These are phyloP conservation scores for Suhomyces bribrorum DNA, from an alignment of 1,139 yeast genomes.

Conservation along the genomic window DNA sequence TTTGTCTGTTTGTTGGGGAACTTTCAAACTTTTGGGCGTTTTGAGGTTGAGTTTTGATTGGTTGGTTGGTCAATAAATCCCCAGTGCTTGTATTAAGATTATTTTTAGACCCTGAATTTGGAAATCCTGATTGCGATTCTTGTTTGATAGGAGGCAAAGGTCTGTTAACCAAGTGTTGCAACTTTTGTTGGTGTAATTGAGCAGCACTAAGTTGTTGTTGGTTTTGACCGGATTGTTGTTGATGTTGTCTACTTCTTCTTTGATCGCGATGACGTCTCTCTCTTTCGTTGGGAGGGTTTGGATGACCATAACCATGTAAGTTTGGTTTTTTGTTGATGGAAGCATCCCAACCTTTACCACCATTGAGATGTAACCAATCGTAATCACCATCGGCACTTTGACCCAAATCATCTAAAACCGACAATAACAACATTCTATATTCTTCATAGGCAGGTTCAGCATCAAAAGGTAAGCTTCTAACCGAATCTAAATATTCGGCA, in stretches of 20 bases:
- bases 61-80: constrained; percentile 15
- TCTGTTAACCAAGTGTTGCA: constrained; percentile 52
- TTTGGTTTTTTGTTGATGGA: constrained; percentile 82
- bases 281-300: constrained; percentile 44
- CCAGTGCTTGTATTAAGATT: constrained; percentile 17
- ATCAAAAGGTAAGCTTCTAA: constrained; percentile 82
- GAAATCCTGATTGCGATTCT: constrained; percentile 30
- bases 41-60: constrained; percentile 20
- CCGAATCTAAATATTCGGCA: constrained; percentile 82
- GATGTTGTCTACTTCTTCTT: constrained; percentile 45
- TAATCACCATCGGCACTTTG: constrained; percentile 81
- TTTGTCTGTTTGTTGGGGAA: constrained; percentile 25
- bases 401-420: constrained; percentile 69
- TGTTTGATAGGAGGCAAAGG: constrained; percentile 54
- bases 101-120: constrained; percentile 16
- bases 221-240: constrained; percentile 26
- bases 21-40: constrained; percentile 20
- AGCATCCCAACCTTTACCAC: constrained; percentile 92
- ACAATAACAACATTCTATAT: constrained; percentile 71
- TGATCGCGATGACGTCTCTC: constrained; percentile 44
- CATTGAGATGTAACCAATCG: constrained; percentile 93
- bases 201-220: constrained; percentile 39
- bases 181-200: constrained; percentile 52
- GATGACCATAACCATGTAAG: constrained; percentile 85
- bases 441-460: constrained; percentile 94